Base-by-base conservation (phyloP, 2,329 filamentous ascomycete species). In the Nemania sp. region DNA sequence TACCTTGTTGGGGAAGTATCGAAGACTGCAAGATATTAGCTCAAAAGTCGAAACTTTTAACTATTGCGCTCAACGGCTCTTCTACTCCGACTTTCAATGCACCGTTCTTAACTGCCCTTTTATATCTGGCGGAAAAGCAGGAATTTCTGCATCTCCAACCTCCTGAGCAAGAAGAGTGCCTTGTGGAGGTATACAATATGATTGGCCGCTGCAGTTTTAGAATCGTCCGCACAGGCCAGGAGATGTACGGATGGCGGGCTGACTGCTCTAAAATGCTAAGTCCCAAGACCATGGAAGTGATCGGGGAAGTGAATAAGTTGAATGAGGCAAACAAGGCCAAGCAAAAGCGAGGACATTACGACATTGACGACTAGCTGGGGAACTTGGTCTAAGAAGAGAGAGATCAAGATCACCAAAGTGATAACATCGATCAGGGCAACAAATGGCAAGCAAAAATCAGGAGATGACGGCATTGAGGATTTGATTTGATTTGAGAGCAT, bases 111-210 rank as follows among this genome's bases (percentile, higher is more conserved):
- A 31, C 56, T 15, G 49, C 49, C 7, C 36, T 54, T 1, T 14
- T 55, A 7, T 45, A 59, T 24, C 56, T 67, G 3, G 34, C 43
- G 41, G 42, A 47, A n/a, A 30, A 49, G 14, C 30, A 50, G 2
- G 37, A 46, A 8, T 67, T 65, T 15, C 26, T 26, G 12, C 5
- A 26, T 2, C 20, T 65, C 14, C 14, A 52, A 3, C 23, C 8
- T 34, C 34, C 59, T 3, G 51, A 67, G 6, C 59, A 61, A 47
- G 53, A 31, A 11, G 59, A 44, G 23, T 28, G 30, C 9, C 47
- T 55, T 3, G 59, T 56, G 2, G 36, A 57, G 3, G 49, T 64
- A 15, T 64, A 62, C 28, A 17, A 22, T 2, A 63, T 55, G 7
- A 36, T 62, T 9, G 23, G 49, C 2, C 42, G 52, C 6, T 34